phyloP scores from a whole-genome alignment of 805 yeast species.

The Pichia membranifaciens region DNA sequence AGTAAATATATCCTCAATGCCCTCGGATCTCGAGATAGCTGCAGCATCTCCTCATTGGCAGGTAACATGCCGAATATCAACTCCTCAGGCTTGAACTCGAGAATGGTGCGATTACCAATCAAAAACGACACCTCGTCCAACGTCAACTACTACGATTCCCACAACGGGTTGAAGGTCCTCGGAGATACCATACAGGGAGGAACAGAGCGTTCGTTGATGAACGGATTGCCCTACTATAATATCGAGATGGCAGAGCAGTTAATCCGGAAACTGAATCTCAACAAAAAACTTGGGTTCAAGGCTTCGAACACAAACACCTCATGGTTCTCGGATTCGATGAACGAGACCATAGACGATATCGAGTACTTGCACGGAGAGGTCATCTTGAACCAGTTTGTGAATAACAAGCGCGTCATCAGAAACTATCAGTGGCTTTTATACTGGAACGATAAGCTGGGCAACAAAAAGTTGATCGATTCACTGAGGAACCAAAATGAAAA shows the following conservation, averaged over 20 bases:
- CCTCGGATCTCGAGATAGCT: slow-evolving; percentile 18
- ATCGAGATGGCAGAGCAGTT: slow-evolving; percentile 22
- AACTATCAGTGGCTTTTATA: slow-evolving; percentile 44
- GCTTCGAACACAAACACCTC: slow-evolving; percentile 24
- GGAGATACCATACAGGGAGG: slow-evolving; percentile 6
- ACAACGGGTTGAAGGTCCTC: slow-evolving; percentile 1
- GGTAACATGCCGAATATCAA: slow-evolving; percentile 19
- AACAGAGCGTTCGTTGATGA: slow-evolving; percentile 22
- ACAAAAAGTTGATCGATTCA: slow-evolving; percentile 20
- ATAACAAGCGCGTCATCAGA: slow-evolving; percentile 37
- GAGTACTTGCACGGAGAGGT: slow-evolving; percentile 47
- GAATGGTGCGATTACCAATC: slow-evolving; percentile 27
- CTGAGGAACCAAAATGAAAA: not conserved
- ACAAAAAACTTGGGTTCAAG: slow-evolving; percentile 26
- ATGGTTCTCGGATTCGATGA: slow-evolving; percentile 22
- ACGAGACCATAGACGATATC: slow-evolving; percentile 38
- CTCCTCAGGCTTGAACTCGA: slow-evolving; percentile 24
- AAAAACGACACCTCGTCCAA: slow-evolving; percentile 13
- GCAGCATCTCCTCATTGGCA: slow-evolving; percentile 23
- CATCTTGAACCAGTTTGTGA: slow-evolving; percentile 39
- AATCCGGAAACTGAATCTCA: slow-evolving; percentile 21
- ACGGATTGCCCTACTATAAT: slow-evolving; percentile 42
- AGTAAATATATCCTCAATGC: slow-evolving; percentile 17
- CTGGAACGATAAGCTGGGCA: slow-evolving; percentile 41
- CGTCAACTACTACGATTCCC: slow-evolving; percentile 11